Base-by-base conservation (phyloP, 2,329 filamentous ascomycete species). In the Exophiala oligosperma region DNA sequence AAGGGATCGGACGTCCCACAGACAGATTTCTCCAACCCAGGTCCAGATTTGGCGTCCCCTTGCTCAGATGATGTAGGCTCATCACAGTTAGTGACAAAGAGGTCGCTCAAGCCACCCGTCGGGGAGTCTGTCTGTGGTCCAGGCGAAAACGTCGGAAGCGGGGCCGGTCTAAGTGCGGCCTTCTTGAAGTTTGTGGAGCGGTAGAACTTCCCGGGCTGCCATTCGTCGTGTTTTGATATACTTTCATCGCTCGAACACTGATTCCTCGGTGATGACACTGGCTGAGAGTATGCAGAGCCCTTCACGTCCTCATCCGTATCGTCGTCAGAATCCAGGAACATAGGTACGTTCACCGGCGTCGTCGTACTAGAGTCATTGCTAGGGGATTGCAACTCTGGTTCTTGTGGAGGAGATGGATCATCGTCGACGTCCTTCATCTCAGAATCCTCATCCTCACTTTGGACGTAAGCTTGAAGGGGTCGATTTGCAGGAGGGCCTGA, bases 261-360 rank as follows among this genome's bases (percentile, higher is more conserved):
- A 46, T 46, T 46, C 43, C 43, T 46, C 43, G 23, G 43, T 46
- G 43, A 46, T 46, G 21, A 24, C 21, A 46, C 43, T 46, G 43
- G 21, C 21, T 46, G 43, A 46, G 43, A 24, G 43, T 46, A 46
- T 46, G 21, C 21, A 46, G 43, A 46, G 43, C 23, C 43, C 14
- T n/a, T 26, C 12, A 12, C 43, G 43, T 46, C 43, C 5, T 26
- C 21, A 26, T 46, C 21, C 43, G 43, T 46, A 46, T 46, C 43
- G 43, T 46, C 43, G 43, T 46, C 43, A 46, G 21, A 46, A 46
- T 46, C 43, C 43, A 23, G 21, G 17, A 11, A 11, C 21, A 46
- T 46, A 46, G 43, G 43, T 46, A 46, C 21, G 21, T 46, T n/a
- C 11, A n/a, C 43, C 23, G 21, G 43, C 5, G 43, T 24, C 43